A percentile compares a stretch with the other conserved stretches of the same genome.
phyloP scores from a whole-genome alignment of 2,329 filamentous ascomycete species.

The Diaporthe humulicola region DNA sequence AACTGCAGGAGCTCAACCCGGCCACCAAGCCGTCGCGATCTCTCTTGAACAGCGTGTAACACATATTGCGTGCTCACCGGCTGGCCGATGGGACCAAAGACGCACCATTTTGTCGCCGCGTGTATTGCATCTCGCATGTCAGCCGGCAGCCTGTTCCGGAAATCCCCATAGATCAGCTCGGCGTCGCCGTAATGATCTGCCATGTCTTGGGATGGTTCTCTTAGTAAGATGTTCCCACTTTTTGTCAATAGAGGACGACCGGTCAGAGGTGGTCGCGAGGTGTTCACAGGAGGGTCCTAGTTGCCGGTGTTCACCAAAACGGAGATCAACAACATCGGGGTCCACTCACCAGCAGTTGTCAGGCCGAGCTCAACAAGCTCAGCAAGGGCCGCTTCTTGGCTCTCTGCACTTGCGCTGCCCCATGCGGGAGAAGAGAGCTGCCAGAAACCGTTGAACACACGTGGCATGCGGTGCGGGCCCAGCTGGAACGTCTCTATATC shows the following conservation, averaged over 20 bases:
- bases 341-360: slow-evolving; percentile 41
- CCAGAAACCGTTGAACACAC: slow-evolving; percentile 50
- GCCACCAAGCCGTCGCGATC: slow-evolving; percentile 49
- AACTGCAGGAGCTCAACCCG: slow-evolving; percentile 52
- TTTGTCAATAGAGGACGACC: background rate
- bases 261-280: background rate
- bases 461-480: slow-evolving; percentile 42
- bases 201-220: slow-evolving; percentile 46
- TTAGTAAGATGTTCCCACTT: slow-evolving; percentile 1
- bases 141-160: slow-evolving; percentile 46
- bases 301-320: background rate
- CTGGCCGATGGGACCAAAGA: slow-evolving; percentile 46
- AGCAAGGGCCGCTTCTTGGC: slow-evolving; percentile 46
- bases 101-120: slow-evolving; percentile 53
- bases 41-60: slow-evolving; percentile 47
- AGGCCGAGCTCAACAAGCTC: slow-evolving; percentile 46
- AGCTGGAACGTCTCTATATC: slow-evolving; percentile 44
- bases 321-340: background rate
- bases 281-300: background rate
- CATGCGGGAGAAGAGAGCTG: slow-evolving; percentile 50
- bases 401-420: slow-evolving; percentile 45
- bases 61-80: slow-evolving; percentile 47
- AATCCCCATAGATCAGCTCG: slow-evolving; percentile 51
- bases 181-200: slow-evolving; percentile 55
- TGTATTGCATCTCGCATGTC: slow-evolving; percentile 44